Base-by-base conservation (phyloP, 768 basidiomycete genomes). In the Boletus patriciae region DNA sequence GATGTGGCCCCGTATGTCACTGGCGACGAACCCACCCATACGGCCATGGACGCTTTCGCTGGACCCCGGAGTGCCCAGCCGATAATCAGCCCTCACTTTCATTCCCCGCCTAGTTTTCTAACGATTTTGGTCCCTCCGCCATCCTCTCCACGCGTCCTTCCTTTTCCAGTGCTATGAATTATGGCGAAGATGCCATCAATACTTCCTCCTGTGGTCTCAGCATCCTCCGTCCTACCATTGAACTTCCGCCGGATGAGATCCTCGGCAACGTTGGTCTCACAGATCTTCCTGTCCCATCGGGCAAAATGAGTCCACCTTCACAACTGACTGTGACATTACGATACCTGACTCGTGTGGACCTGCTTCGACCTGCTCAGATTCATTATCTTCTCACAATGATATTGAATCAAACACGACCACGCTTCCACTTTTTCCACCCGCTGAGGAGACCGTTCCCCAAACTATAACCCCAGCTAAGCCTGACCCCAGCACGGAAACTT, bases 181-280 rank as follows among this genome's bases (percentile, higher is more conserved):
- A 92, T 70, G 90, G 88, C 51, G 90, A 92, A 73, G 89, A 85
- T 46, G 77, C 85, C 64, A 81, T 74, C 65, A 73, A 76, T 58
- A 72, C 76, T 19, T 66, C 69, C 55, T 76, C 81, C 23, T 80
- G 84, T 54, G 74, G 78, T 34, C 82, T 90, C 65, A 80, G 80
- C 70, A 84, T 92, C 59, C 52, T 73, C 23, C 84, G 90, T 12
- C 92, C 90, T 0, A 92, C 92, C 42, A 92, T 92, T 65, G 90
- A 93, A 68, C 83, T 92, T 27, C 86, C 88, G 6, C 81, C 92
- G 18, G 90, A 94, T 62, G 90, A 94, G 59, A 78, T 93, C 56
- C 80, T 93, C 57, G 65, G 63, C 54, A 72, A 27, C 46, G 61
- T 70, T 5, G 70, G 72, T 38, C 55, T 61, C 3, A 23, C 51